Base-by-base conservation (phyloP, 2,329 filamentous ascomycete genomes). In the Massarina eburnea region DNA sequence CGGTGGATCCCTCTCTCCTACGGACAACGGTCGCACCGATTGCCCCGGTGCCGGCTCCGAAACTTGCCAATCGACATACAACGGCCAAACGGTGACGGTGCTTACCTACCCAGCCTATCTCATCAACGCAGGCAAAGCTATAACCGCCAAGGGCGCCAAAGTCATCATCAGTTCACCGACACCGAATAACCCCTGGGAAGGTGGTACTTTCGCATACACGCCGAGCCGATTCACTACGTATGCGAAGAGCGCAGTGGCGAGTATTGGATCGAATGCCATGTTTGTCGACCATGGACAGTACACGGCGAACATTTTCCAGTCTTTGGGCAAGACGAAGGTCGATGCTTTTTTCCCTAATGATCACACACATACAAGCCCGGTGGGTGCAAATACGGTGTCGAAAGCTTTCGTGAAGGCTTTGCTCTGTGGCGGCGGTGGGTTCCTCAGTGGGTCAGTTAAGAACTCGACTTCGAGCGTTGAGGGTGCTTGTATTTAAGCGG, bases 261-360 rank as follows among this genome's bases (percentile, higher is more conserved):
- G 55, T 22, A 73, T 77, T 8, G 78, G 78, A 2, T 73, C 75
- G 8, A 64, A 61, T 32, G 70, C 65, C 0, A 64, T 61, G 22
- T 84, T 80, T 59, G 77, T 86, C 8, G 78, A 84, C 21, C 83
- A 86, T 56, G 79, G 80, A n/a, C 70, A 73, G 29, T 84, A 84
- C 54, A 76, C 77, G 4, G 80, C 78, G 3, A 73, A 77, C 51
- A 76, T 74, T 30, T 83, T 78, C 61, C 61, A 76, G 60, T 68
- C 71, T 12, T 57, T 83, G 36, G 81, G 82, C 0, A 69, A 67
- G 32, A 48, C 67, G 0, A 73, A 68, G 3, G 79, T 83, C 20
- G 76, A 83, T 60, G 68, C 71, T 0, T 73, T 77, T 50, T 86
- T 77, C 49, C 80, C 82, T 0, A 73, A 74, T 17, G 82, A 85